phyloP scores from a whole-genome alignment of 371 early-diverging fungal species.

The Entomophthora muscae region DNA sequence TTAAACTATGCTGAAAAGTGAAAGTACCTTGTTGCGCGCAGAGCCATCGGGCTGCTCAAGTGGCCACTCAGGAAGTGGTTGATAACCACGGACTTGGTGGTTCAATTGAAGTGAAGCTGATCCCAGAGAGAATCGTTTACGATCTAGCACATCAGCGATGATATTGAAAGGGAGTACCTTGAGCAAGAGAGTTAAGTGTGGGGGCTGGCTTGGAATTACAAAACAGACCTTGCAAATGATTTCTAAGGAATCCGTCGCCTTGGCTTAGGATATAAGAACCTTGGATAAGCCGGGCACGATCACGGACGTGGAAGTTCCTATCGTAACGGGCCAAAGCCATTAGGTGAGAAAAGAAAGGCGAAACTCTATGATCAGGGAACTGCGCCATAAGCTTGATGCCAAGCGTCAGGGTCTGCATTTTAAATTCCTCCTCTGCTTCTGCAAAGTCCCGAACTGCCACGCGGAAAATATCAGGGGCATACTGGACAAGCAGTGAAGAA shows the following conservation, averaged over 20 bases:
- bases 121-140: slow-evolving; percentile 41
- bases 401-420: slow-evolving; percentile 63
- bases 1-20: not conserved
- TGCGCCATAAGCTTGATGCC: slow-evolving; percentile 44
- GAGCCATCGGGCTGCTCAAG: slow-evolving; percentile 40
- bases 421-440: slow-evolving; percentile 45
- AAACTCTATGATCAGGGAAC: slow-evolving; percentile 23
- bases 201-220: slow-evolving; percentile 12
- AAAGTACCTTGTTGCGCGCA: slow-evolving; percentile 24
- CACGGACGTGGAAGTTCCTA: slow-evolving; percentile 70
- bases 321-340: slow-evolving; percentile 80
- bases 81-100: slow-evolving; percentile 52
- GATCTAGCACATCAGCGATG: slow-evolving; percentile 1
- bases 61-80: slow-evolving; percentile 70
- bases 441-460: slow-evolving; percentile 50
- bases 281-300: slow-evolving; percentile 68
- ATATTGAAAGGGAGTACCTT: slow-evolving; percentile 4
- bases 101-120: slow-evolving; percentile 64
- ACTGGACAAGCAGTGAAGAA: slow-evolving; percentile 25
- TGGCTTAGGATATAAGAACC: slow-evolving; percentile 20
- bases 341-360: slow-evolving; percentile 45
- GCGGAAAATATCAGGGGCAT: slow-evolving; percentile 72
- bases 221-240: slow-evolving; percentile 10
- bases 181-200: slow-evolving; percentile 8
- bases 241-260: slow-evolving; percentile 9